These are phyloP conservation scores for Phytophthora brassicae DNA, from an alignment of 352 stramenopile genomes.

Conservation along the genomic window DNA sequence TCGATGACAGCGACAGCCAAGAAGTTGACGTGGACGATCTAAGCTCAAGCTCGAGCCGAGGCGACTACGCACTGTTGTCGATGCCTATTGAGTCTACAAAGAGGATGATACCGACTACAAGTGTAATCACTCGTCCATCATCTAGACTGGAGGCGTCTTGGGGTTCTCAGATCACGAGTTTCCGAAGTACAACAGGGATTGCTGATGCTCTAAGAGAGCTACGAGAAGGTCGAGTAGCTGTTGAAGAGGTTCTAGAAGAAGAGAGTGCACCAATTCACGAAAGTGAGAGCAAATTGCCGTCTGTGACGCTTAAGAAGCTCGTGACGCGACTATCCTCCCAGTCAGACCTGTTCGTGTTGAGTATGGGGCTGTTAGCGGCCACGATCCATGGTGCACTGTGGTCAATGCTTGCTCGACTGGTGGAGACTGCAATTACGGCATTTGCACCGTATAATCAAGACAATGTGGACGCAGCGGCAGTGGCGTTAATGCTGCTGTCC, in stretches of 20 bases:
- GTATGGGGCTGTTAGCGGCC: conserved; percentile 22
- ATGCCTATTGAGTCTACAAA: conserved; percentile 24
- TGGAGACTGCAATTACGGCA: conserved; percentile 2
- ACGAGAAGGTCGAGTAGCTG: conserved; percentile 15
- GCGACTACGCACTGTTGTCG: conserved; percentile 29
- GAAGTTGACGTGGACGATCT: conserved; percentile 29
- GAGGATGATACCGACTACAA: conserved; percentile 16
- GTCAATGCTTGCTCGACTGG: conserved; percentile 7
- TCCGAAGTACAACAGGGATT: conserved; percentile 15
- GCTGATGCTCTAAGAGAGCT: conserved; percentile 26
- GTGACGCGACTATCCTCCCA: conserved; percentile 13
- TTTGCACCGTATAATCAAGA: conserved; percentile 22
- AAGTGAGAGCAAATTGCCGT: not conserved
- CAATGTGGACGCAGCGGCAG: conserved; percentile 13
- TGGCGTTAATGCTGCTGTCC: conserved; percentile 24
- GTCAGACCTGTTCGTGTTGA: conserved; percentile 26
- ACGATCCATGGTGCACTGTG: conserved; percentile 24
- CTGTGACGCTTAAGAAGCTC: conserved; percentile 14
- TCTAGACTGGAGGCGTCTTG: conserved; percentile 2
- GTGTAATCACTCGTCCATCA: conserved; percentile 12
- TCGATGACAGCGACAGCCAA: conserved; percentile 21
- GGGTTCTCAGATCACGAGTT: conserved; percentile 12
- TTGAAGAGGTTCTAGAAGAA: conserved; percentile 9
- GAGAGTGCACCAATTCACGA: not conserved
- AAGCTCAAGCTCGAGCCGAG: conserved; percentile 25